phyloP scores from a whole-genome alignment of 371 early-diverging fungal genomes.

The Syncephalis fuscata region DNA sequence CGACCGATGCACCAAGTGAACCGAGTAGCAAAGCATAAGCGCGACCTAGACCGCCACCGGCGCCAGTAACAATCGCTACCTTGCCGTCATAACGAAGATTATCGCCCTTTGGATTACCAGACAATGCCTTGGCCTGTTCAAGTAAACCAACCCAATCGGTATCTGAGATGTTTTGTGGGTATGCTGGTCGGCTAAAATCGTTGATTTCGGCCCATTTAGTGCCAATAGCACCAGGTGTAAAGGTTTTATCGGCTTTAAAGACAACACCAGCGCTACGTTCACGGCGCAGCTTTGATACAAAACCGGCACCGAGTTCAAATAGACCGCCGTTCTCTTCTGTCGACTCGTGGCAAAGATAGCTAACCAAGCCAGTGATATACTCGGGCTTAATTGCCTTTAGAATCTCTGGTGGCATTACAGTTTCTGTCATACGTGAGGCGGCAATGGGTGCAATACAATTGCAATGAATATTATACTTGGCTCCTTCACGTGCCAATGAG shows the following conservation, averaged over 20 bases:
- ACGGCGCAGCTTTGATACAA: constrained; percentile 82
- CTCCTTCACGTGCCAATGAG: constrained; percentile 89
- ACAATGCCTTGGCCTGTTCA: constrained; percentile 51
- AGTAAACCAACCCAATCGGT: constrained; percentile 70
- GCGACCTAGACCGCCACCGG: constrained; percentile 81
- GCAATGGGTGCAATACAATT: constrained; percentile 97
- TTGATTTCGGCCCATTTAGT: constrained; percentile 59
- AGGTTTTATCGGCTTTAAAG: constrained; percentile 78
- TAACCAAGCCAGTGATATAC: constrained; percentile 90
- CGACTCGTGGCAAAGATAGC: constrained; percentile 78
- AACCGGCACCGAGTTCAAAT: constrained; percentile 94
- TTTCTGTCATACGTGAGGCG: constrained; percentile 96
- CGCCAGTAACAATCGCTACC: constrained; percentile 84
- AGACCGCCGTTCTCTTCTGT: constrained; percentile 72
- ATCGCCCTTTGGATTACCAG: constrained; percentile 34
- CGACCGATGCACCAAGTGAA: constrained; percentile 61
- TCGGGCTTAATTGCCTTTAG: constrained; percentile 89
- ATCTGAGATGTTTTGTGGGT: constrained; percentile 63
- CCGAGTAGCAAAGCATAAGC: constrained; percentile 76
- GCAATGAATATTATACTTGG: constrained; percentile 73
- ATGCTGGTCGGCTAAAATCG: constrained; percentile 56
- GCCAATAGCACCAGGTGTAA: constrained; percentile 68
- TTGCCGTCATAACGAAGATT: constrained; percentile 63
- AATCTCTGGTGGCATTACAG: constrained; percentile 87
- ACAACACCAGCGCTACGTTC: constrained; percentile 80